phyloP scores from a whole-genome alignment of 2,329 filamentous ascomycete genomes.

The Akanthomyces lecanii region DNA sequence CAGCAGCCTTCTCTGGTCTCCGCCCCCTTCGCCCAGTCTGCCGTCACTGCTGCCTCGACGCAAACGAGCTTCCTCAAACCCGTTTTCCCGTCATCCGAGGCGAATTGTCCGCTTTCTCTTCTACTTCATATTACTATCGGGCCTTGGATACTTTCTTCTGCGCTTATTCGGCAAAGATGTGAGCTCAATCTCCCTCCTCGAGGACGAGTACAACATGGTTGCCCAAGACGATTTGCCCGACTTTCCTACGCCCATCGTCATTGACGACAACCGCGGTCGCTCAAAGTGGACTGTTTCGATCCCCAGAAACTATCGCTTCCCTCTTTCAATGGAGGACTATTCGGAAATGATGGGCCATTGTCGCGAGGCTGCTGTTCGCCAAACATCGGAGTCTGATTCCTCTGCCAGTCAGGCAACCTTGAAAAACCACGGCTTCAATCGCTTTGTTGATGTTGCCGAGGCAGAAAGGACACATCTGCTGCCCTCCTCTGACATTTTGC shows the following conservation, averaged over 20 bases:
- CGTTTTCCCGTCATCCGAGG: conserved; percentile 46
- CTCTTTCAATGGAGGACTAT: conserved; percentile 63
- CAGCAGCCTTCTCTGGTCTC: conserved; percentile 62
- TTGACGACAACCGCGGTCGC: conserved; percentile 60
- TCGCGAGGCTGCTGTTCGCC: conserved; percentile 57
- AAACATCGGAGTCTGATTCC: conserved; percentile 41
- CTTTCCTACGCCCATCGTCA: conserved; percentile 67
- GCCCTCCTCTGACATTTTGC: conserved; percentile 36
- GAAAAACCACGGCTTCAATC: conserved; percentile 55
- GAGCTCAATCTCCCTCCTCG: conserved; percentile 41
- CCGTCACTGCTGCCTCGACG: conserved; percentile 63
- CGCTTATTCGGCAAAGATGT: conserved; percentile 27
- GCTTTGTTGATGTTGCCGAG: conserved; percentile 69
- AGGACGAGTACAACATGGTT: conserved; percentile 61
- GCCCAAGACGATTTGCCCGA: conserved; percentile 62
- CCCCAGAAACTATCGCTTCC: conserved; percentile 62
- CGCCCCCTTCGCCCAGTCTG: conserved; percentile 67
- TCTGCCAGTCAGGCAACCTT: conserved; percentile 38
- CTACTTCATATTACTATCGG: conserved; percentile 47
- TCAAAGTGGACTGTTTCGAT: conserved; percentile 80
- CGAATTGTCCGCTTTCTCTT: conserved; percentile 53
- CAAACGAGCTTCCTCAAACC: conserved; percentile 55
- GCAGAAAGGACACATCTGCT: conserved; percentile 64
- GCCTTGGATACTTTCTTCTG: conserved; percentile 46
- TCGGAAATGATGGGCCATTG: conserved; percentile 64